A percentile compares a stretch with the other conserved stretches of the same genome.
phyloP scores from a whole-genome alignment of 495 filamentous ascomycete genomes.

The Physcia stellaris region DNA sequence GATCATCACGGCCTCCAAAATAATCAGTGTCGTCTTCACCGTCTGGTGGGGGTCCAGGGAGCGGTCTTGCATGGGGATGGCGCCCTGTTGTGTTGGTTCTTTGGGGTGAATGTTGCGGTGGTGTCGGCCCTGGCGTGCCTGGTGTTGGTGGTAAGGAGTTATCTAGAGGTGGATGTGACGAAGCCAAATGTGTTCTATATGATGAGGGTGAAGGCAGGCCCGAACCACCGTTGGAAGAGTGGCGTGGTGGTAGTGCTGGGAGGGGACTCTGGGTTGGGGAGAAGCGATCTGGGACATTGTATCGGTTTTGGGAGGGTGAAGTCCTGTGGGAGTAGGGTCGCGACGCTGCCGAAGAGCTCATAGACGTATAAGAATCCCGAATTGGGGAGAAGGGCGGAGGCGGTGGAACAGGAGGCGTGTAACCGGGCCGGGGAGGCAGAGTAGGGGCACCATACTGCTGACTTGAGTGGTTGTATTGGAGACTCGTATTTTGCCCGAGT shows the following conservation, averaged over 20 bases:
- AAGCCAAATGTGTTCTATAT: conserved; percentile 33
- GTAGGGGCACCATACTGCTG: not conserved
- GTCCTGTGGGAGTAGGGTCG: conserved; percentile 8
- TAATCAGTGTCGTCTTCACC: conserved; percentile 25
- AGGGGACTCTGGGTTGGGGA: conserved; percentile 9
- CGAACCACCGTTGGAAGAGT: conserved; percentile 7
- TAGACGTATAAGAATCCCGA: conserved; percentile 13
- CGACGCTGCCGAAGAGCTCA: conserved; percentile 1
- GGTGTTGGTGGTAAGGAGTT: conserved; percentile 23
- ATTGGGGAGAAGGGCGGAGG: conserved; percentile 18
- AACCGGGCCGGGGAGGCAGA: conserved; percentile 3
- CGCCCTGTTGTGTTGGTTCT: conserved; percentile 39
- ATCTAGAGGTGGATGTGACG: conserved; percentile 21
- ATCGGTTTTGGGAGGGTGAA: conserved; percentile 7
- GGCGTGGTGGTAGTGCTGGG: conserved; percentile 7
- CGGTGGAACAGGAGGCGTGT: conserved; percentile 20
- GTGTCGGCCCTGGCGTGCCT: conserved; percentile 25
- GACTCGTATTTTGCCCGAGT: conserved; percentile 7
- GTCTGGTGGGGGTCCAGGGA: conserved; percentile 44
- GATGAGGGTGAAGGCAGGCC: conserved; percentile 25
- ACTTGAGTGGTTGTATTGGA: too few relatives aligned
- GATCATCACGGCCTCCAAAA: conserved; percentile 14
- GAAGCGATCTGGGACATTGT: conserved; percentile 3
- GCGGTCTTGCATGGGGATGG: conserved; percentile 45
- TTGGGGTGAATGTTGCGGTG: conserved; percentile 31